These are phyloP conservation scores for Blastobotrys buckinghamii DNA, from an alignment of 1,139 yeast genomes.

Conservation along the genomic window DNA sequence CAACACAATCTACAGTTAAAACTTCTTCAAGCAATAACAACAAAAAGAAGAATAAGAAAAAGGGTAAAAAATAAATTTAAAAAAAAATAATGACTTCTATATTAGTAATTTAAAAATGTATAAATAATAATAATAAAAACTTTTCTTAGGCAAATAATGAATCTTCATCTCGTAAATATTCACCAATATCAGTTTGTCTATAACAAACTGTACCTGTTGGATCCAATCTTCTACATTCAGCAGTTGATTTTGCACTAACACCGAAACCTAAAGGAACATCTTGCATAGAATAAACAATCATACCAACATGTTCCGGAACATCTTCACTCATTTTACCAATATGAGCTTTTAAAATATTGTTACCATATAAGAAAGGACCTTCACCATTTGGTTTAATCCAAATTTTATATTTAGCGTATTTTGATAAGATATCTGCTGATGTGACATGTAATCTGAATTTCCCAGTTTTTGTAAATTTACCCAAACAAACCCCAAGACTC, in stretches of 20 bases:
- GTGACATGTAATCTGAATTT: constrained; percentile 94
- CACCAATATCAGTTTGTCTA: constrained; percentile 98
- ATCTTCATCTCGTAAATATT: constrained; percentile 96
- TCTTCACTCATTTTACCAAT: constrained; percentile 96
- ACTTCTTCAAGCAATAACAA: constrained; percentile 28
- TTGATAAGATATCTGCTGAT: constrained; percentile 73
- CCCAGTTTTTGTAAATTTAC: constrained; percentile 96
- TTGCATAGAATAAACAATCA: constrained; percentile 81
- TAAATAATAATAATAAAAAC: constrained; percentile 5
- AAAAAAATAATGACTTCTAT: too few relatives aligned
- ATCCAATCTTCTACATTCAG: constrained; percentile 78
- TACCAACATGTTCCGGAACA: constrained; percentile 97
- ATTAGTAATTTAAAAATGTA: not conserved
- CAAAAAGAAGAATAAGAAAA: constrained; percentile 46
- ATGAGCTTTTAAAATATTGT: constrained; percentile 94
- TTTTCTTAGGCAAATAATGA: constrained; percentile 72
- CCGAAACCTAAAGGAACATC: constrained; percentile 96
- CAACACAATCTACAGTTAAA: constrained; percentile 20
- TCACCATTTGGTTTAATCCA: constrained; percentile 98
- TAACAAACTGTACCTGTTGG: constrained; percentile 94
- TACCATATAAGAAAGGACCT: constrained; percentile 96
- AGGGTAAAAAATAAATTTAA: constrained; percentile 35
- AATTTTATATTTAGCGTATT: constrained; percentile 85
- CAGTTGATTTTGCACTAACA: constrained; percentile 88
- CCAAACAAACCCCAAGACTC: constrained; percentile 90